Percentiles rank a stretch among this genome's conserved stretches.
Conservation (phyloP, 2,329 filamentous ascomycete genomes). For the Hyphodiscus sp. region DNA sequence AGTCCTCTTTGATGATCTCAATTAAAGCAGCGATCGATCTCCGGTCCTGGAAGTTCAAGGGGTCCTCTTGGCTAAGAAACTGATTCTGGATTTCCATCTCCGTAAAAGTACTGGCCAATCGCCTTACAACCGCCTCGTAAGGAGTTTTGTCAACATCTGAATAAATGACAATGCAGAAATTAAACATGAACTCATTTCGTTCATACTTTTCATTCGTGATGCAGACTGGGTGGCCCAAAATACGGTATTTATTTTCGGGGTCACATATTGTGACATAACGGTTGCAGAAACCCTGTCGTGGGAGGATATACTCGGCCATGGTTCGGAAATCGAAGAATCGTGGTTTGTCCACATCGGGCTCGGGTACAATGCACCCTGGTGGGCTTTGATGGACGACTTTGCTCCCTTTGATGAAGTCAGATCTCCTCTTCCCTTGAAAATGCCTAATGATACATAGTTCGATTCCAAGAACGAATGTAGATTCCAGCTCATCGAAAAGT, state of each 20-base stretch:
- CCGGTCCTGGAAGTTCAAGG: conserved; percentile 39
- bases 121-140: conserved; percentile 78
- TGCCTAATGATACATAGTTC: neutral
- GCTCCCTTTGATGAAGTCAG: conserved; percentile 39
- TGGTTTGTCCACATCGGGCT: conserved; percentile 40
- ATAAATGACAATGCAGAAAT: conserved; percentile 81
- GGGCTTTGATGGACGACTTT: conserved; percentile 58
- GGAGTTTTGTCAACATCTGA: conserved; percentile 64
- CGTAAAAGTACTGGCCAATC: conserved; percentile 78
- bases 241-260: conserved; percentile 60
- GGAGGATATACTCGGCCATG: conserved; percentile 88
- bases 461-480: neutral
- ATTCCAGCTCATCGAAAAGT: neutral
- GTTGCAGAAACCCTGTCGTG: conserved; percentile 90
- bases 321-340: conserved; percentile 80
- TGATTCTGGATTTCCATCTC: conserved; percentile 88
- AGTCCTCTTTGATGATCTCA: conserved; percentile 73
- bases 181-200: conserved; percentile 97
- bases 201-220: conserved; percentile 77
- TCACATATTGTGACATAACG: conserved; percentile 77
- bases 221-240: conserved; percentile 85
- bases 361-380: conserved; percentile 53
- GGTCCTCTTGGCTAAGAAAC: conserved; percentile 57
- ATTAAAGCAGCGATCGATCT: conserved; percentile 77
- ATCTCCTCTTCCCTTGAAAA: neutral